Base-by-base conservation (phyloP, 2,329 filamentous ascomycete species). In the Diplodia scrobiculata region DNA sequence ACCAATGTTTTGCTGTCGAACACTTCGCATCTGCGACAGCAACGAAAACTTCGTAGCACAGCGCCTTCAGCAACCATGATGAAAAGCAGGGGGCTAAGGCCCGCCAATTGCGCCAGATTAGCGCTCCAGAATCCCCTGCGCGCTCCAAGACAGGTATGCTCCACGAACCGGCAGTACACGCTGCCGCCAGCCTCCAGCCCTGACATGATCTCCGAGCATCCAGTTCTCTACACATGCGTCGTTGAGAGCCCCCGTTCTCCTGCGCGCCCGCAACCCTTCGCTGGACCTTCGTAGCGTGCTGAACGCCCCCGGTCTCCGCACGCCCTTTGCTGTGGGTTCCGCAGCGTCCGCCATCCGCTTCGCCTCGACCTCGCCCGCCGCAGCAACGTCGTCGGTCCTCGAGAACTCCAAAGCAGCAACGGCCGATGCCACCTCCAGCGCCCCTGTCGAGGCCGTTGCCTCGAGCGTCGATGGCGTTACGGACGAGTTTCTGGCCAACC, bases 21-120 rank as follows among this genome's bases (percentile, higher is more conserved):
- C 25, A 25, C 53, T 60, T 66, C 53, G 54, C 63, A 52, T 29
- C n/a, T 21, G 34, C 63, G 32, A 38, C 45, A 10, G 29, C 45
- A n/a, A 14, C 32, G 38, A 66, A 58, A 59, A 55, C 47, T 50
- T 36, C 50, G 51, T 41, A 62, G 50, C 41, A 54, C 65, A 13
- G 51, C 32, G 41, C 45, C 71, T 72, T 73, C 72, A 71, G 71
- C 73, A 73, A 76, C 73, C 67, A 82, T 82, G 81, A 77, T 82
- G 75, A 79, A 80, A 70, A 81, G 79, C 73, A 80, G 80, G 79
- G 80, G 80, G 69, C 71, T 81, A 50, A 77, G 75, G 71, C 72
- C 77, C 68, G 73, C 74, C 66, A 66, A 63, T 66, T 52, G 66
- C 68, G 63, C 55, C 36, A 50, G 58, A 34, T 17, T 50, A 50